phyloP scores from a whole-genome alignment of 768 basidiomycete genomes.

The Boletus rufocinnamomeus region DNA sequence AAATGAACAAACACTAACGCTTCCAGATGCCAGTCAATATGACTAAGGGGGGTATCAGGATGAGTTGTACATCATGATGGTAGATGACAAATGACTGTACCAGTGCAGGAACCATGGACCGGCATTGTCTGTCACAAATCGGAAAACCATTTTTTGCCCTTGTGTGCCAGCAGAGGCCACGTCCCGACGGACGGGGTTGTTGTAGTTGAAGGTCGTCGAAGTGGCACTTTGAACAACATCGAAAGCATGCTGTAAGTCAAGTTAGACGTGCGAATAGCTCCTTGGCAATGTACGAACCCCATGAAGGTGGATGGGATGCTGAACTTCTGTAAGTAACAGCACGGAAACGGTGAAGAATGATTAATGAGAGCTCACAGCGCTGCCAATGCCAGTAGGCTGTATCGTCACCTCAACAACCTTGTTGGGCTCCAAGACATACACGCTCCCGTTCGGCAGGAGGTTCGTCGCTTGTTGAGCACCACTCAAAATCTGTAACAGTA shows the following conservation, averaged over 20 bases:
- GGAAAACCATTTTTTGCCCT: conserved; percentile 49
- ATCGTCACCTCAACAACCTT: conserved; percentile 34
- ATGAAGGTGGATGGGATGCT: conserved; percentile 35
- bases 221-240: conserved; percentile 37
- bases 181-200: conserved; percentile 41
- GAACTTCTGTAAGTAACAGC: not conserved
- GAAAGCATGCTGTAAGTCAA: conserved; percentile 35
- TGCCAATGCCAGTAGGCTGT: not conserved
- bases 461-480: conserved; percentile 38
- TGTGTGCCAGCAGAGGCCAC: conserved; percentile 24
- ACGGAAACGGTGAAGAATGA: not conserved
- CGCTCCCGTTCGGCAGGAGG: conserved; percentile 30
- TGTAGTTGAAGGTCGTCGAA: conserved; percentile 35
- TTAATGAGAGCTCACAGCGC: conserved; percentile 30
- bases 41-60: conserved; percentile 21
- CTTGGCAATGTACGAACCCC: conserved; percentile 21
- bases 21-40: conserved; percentile 34
- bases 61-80: not conserved
- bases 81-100: conserved; percentile 9
- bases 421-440: conserved; percentile 26
- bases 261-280: not conserved
- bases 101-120: conserved; percentile 57
- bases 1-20: conserved; percentile 14
- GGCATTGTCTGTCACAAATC: conserved; percentile 64
- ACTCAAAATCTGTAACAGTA: conserved; percentile 46